Conservation (phyloP, 306 rosid species). For the Neltuma alba region DNA sequence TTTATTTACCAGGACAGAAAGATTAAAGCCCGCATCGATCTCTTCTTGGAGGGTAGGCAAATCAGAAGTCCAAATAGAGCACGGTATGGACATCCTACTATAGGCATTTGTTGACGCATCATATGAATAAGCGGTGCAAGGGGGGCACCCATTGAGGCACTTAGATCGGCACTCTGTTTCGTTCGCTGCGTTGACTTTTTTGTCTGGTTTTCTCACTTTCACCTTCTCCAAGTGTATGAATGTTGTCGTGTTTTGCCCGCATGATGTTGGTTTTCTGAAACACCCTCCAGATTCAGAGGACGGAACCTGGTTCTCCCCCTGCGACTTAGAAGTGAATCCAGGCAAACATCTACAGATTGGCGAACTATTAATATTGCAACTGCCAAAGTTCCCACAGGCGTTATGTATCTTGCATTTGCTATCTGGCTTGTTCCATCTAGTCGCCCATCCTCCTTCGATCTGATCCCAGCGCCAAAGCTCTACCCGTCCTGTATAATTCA, state of each 20-base stretch:
- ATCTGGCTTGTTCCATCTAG: neutral
- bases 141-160: neutral
- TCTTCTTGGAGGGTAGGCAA: neutral
- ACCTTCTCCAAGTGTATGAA: neutral
- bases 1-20: conserved; percentile 27
- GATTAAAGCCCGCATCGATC: neutral
- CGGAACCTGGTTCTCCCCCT: neutral
- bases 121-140: neutral
- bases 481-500: neutral
- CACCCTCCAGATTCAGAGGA: neutral
- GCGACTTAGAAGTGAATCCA: neutral
- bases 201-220: neutral
- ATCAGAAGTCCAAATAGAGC: conserved; percentile 31
- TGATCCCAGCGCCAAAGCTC: neutral
- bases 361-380: neutral
- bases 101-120: neutral
- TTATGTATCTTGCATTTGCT: neutral
- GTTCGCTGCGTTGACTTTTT: neutral
- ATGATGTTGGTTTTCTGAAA: neutral
- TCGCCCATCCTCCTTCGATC: neutral
- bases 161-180: neutral
- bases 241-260: neutral
- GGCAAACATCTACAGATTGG: neutral
- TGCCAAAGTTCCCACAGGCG: neutral
- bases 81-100: neutral